phyloP scores from a whole-genome alignment of 495 filamentous ascomycete genomes.

The Filosporella fistucella region DNA sequence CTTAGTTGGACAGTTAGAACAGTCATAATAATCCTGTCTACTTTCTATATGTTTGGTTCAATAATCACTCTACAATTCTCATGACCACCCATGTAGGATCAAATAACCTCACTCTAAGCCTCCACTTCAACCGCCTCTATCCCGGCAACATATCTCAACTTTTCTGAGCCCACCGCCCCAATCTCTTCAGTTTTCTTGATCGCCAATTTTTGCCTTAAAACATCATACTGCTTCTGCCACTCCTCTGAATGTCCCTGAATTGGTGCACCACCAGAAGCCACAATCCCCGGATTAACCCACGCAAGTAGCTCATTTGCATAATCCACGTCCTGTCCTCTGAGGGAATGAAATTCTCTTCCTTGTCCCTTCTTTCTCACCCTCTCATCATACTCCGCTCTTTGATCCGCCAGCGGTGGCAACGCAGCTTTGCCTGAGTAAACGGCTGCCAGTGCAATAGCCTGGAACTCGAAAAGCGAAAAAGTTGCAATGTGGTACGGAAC shows the following conservation, averaged over 20 bases:
- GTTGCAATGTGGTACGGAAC: conserved; percentile 27
- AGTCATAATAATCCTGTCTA: too few relatives aligned
- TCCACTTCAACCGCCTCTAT: too few relatives aligned
- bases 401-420: conserved; percentile 40
- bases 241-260: conserved; percentile 41
- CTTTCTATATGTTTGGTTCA: too few relatives aligned
- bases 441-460: conserved; percentile 35
- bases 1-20: too few relatives aligned
- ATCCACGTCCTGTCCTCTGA: conserved; percentile 44
- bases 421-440: conserved; percentile 47
- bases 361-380: conserved; percentile 37
- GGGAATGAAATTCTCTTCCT: conserved; percentile 50
- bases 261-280: conserved; percentile 22
- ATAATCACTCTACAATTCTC: too few relatives aligned
- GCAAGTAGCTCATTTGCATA: conserved; percentile 50
- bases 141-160: too few relatives aligned
- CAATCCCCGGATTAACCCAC: conserved; percentile 46
- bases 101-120: too few relatives aligned
- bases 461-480: conserved; percentile 37
- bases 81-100: too few relatives aligned
- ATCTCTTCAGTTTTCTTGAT: too few relatives aligned
- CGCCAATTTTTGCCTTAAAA: background rate
- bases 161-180: too few relatives aligned
- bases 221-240: conserved; percentile 27
- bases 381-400: conserved; percentile 49